Evolutionary conservation across 306 rosid species (phyloP), one percentile per base, ranked within the genome.

Genomic region (Lathyrus tuberosus): DNA sequence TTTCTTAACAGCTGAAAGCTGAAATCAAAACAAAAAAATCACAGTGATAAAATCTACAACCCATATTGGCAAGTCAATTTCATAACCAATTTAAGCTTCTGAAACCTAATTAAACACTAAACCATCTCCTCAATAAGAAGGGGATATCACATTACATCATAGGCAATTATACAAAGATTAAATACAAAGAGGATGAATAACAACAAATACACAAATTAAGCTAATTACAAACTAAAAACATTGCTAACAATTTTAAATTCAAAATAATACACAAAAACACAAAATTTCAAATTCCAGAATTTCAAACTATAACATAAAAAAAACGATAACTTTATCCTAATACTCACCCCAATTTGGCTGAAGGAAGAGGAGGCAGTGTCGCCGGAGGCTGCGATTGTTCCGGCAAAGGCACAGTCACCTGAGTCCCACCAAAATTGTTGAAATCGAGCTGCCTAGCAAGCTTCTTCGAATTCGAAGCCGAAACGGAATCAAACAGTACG

Each of bases 381-480:
- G 40, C 15, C 11, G 67, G 58, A 1, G 58, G 66, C 52, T 42
- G 67, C 0, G 33, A 30, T 26, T 31, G 79, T 22, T 82, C 89
- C 54, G 88, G 82, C 70, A 75, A 26, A 7, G 59, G 84, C 24
- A 46, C 71, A 65, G 71, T 70, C 3, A 74, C 80, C 26, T 88
- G 70, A 14, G 73, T 46, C 11, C 83, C 91, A n/a, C 86, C 85
- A 38, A 72, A 78, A 37, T 78, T 90, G 16, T 93, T 90, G 87
- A 93, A 93, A 88, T 90, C 98, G 71, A 93, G 97, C 86, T 93
- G 98, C 84, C 98, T 85, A 51, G 96, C 97, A 2, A 93, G 96
- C 88, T 90, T 93, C 89, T 88, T 93, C 3, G 88, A 75, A 13
- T 37, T 15, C 3, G 73, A 68, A 31, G 79, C 35, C 2, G 70